Evolutionary conservation across 768 basidiomycete species (phyloP).

Genomic region (Boletus edulis): DNA sequence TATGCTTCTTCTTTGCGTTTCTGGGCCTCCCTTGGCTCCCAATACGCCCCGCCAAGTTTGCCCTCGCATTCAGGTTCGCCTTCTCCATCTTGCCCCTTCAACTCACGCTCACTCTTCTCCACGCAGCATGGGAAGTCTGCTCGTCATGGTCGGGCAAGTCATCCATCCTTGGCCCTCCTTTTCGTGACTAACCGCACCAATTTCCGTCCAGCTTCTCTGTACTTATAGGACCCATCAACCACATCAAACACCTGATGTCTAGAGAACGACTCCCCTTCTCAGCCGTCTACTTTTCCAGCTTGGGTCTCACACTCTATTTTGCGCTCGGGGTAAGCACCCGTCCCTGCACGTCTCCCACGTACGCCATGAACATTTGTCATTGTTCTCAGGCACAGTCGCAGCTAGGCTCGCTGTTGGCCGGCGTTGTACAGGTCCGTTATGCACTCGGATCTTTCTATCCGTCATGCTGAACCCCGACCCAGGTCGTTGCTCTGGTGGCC

Average conservation of each 20-base stretch:
- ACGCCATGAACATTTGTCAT: background rate
- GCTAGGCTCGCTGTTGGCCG: slow-evolving; percentile 80
- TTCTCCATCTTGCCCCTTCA: background rate
- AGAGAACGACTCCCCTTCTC: slow-evolving; percentile 85
- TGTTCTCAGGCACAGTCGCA: slow-evolving; percentile 70
- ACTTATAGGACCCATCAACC: slow-evolving; percentile 88
- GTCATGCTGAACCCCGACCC: background rate
- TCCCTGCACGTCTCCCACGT: background rate
- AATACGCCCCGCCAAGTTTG: slow-evolving; percentile 86
- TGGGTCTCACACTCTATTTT: slow-evolving; percentile 89
- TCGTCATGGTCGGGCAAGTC: slow-evolving; percentile 93
- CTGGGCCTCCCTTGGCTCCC: slow-evolving; percentile 68
- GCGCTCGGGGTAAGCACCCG: slow-evolving; percentile 67
- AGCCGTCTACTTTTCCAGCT: slow-evolving; percentile 74
- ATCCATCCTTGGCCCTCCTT: background rate
- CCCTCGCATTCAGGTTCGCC: slow-evolving; percentile 73
- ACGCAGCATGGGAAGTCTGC: slow-evolving; percentile 69
- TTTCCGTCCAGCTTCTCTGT: slow-evolving; percentile 60
- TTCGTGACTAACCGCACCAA: background rate
- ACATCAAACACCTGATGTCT: slow-evolving; percentile 83
- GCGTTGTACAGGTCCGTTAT: slow-evolving; percentile 67
- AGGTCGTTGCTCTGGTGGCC: slow-evolving; percentile 80
- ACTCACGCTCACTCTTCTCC: background rate
- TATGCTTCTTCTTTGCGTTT: slow-evolving; percentile 93
- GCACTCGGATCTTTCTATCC: background rate